Base-by-base conservation (phyloP, 805 yeast genomes). In the Candida schatavii region DNA sequence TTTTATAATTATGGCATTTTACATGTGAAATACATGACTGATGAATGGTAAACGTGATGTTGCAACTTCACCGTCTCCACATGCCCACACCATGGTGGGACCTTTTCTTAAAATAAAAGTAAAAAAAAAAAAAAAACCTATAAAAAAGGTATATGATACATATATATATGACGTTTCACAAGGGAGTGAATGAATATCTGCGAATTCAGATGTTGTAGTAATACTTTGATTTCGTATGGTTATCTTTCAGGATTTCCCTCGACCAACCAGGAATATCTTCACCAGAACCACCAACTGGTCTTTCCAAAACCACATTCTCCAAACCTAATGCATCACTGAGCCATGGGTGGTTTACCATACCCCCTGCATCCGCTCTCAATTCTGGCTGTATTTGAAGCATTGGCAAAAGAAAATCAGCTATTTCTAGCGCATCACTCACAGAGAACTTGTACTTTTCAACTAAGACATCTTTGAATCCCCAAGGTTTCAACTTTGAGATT, bases 261-360 rank as follows among this genome's bases (percentile, higher is more conserved):
- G 80, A 77, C 99, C 99, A 93, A 3, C 98, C 99, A 3, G 82
- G 81, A 37, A 93, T 87, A 64, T 88, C 97, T 40, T 78, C 82
- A 25, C 97, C 97, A n/a, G 80, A 64, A 0, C 86, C 83, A 23
- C 88, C 88, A 5, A 83, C 75, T 23, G 82, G 82, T 50, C 97
- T 72, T 55, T 87, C 97, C 3, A 85, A 66, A 3, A 63, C 68
- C 11, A 85, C 78, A 51, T 81, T 73, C 44, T 85, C 93, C 58
- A 85, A 72, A 0, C 95, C 95, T 26, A 78, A 61, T 0, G 91
- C 88, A 56, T 87, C 95, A 48, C 75, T 72, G 11, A 78, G 59
- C 97, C 97, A 89, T 10, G 84, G 81, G 59, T 89, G 96, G 55
- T 88, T 85, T 2, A 87, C 80, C 81, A 89, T 77, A 3, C 97